Evolutionary conservation across 176 grass and related monocot species (phyloP).

Genomic region (Aegilops umbellulata): DNA sequence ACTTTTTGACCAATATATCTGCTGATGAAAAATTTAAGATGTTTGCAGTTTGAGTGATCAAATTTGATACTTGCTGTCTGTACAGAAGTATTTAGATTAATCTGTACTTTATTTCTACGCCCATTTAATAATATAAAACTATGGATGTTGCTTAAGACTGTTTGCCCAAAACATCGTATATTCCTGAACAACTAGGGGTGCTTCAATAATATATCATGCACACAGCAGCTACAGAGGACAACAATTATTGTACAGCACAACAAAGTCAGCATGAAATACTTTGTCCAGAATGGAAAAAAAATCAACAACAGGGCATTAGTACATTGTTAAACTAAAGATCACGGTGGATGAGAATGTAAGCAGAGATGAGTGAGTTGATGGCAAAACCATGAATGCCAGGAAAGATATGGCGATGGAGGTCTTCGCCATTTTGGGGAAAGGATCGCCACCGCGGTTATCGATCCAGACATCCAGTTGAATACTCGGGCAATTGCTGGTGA

Average conservation of each 20-base stretch:
- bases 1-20: neutral
- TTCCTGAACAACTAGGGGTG: too few species aligned
- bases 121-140: too few species aligned
- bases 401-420: slow-evolving; percentile 77
- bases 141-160: too few species aligned
- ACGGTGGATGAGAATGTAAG: neutral
- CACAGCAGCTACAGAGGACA: too few species aligned
- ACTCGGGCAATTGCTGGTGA: too few species aligned
- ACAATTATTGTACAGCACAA: neutral
- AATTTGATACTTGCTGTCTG: neutral
- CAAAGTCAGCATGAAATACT: slow-evolving; percentile 2
- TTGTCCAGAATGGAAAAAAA: neutral
- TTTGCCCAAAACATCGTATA: too few species aligned
- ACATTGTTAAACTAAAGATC: slow-evolving; percentile 31
- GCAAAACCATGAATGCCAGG: slow-evolving; percentile 72
- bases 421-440: neutral
- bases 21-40: neutral
- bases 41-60: too few species aligned
- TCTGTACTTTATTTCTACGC: neutral
- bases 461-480: too few species aligned
- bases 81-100: neutral
- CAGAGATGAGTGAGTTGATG: slow-evolving; percentile 13
- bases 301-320: neutral
- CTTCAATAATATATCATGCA: too few species aligned
- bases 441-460: neutral